Percentiles rank a stretch among this genome's conserved stretches.
phyloP scores from a whole-genome alignment of 805 yeast species.

The Saturnispora quitensis region DNA sequence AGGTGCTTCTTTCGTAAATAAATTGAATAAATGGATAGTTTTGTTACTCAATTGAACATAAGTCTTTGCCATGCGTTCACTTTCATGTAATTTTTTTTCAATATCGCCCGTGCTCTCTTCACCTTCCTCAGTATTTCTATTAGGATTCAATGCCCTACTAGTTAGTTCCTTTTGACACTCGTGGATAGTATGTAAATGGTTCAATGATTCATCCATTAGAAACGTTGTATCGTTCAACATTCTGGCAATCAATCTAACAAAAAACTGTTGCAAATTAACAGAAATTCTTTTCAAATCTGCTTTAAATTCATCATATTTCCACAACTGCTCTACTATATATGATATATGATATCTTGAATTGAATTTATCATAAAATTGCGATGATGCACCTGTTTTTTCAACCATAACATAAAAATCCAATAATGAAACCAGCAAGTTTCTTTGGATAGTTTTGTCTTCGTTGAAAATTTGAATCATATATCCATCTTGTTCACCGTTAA shows the following conservation, averaged over 20 bases:
- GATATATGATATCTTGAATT: slow-evolving; percentile 84
- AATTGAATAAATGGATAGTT: slow-evolving; percentile 66
- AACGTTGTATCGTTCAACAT: slow-evolving; percentile 92
- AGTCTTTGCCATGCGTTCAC: slow-evolving; percentile 73
- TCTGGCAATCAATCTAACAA: slow-evolving; percentile 86
- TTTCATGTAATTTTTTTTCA: slow-evolving; percentile 41
- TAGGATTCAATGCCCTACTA: slow-evolving; percentile 27
- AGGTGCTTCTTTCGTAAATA: slow-evolving; percentile 83
- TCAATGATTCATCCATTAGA: slow-evolving; percentile 81
- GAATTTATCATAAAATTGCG: slow-evolving; percentile 94
- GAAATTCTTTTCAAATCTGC: slow-evolving; percentile 63
- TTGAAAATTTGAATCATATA: slow-evolving; percentile 60
- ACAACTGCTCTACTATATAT: slow-evolving; percentile 68
- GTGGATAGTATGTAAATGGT: slow-evolving; percentile 71
- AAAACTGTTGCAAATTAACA: slow-evolving; percentile 63
- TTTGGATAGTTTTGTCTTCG: slow-evolving; percentile 49
- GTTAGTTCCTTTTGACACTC: slow-evolving; percentile 57
- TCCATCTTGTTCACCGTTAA: slow-evolving; percentile 51
- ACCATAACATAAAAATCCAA: slow-evolving; percentile 89
- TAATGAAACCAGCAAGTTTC: slow-evolving; percentile 70
- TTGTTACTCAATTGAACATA: slow-evolving; percentile 77
- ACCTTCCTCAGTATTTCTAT: slow-evolving; percentile 25
- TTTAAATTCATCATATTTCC: slow-evolving; percentile 66
- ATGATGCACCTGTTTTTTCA: slow-evolving; percentile 90
- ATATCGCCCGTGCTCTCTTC: slow-evolving; percentile 59